Evolutionary conservation across 1,139 yeast genomes (phyloP), one percentile per base, ranked within the genome.

Genomic region (Suhomyces anneliseae): DNA sequence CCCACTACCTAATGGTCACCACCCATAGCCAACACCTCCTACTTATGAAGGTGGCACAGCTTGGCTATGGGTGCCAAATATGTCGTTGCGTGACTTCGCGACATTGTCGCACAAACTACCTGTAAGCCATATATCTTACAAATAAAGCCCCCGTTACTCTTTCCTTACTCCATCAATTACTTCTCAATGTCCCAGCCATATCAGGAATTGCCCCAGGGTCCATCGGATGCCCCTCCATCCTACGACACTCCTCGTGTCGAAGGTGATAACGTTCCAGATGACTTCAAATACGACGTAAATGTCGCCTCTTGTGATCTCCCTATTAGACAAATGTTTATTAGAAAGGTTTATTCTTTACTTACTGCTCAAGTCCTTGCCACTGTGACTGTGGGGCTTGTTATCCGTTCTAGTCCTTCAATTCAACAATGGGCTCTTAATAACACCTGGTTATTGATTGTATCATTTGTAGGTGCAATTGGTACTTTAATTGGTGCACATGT

Each of bases 281-380:
- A 89, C 66, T 90, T 89, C 79, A 90, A 90, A 64, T 89, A 85
- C 66, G 82, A 88, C 33, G 87, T 87, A 8, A 78, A 80, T 48
- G 95, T 90, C 27, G 82, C 90, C 7, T 83, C 87, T 31, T 88
- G 96, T 68, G 89, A 86, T 51, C 70, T 88, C 43, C 81, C 87
- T 8, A 74, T 90, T 36, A 81, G 96, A 55, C 89, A 85, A 56
- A 76, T 85, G 62, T 90, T 90, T 60, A 70, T 88, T 54, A 78
- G 92, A 52, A 87, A 87, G 61, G 97, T 90, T 9, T 90, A 90
- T 65, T 73, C 90, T 4, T 76, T 90, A 47, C 74, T 90, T 43
- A 69, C 85, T 6, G 68, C 78, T 3, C 97, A 90, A 64, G 64
- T 90, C 41, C 62, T 83, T 41, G 68, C 74, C 36, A 87, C 96